These are phyloP conservation scores for Solanum okadae DNA, from an alignment of 257 asterid genomes.

Conservation along the genomic window DNA sequence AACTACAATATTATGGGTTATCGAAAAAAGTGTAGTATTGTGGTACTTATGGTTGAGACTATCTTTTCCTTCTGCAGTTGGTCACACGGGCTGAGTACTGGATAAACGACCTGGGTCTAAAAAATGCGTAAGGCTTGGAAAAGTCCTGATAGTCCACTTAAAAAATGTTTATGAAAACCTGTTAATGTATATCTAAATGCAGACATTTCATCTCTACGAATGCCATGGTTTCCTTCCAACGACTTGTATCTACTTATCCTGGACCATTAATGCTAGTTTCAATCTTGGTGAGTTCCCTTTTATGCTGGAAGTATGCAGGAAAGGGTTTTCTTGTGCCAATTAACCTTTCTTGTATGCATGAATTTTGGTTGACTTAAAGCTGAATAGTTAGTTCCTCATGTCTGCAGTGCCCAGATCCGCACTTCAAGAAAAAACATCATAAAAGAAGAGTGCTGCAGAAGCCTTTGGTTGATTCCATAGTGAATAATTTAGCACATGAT, in stretches of 20 bases:
- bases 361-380: background rate
- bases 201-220: conserved; percentile 79
- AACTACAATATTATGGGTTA: background rate
- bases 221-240: conserved; percentile 73
- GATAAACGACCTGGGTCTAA: conserved; percentile 57
- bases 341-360: background rate
- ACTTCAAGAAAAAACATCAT: conserved; percentile 81
- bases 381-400: conserved; percentile 1
- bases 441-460: conserved; percentile 91
- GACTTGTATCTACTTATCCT: conserved; percentile 69
- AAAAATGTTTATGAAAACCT: conserved; percentile 3
- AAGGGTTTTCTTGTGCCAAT: background rate
- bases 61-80: conserved; percentile 44
- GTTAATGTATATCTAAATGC: conserved; percentile 23
- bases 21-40: background rate
- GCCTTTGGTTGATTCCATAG: conserved; percentile 74
- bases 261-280: conserved; percentile 81
- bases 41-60: conserved; percentile 1
- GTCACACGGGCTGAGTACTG: conserved; percentile 79
- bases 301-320: conserved; percentile 2
- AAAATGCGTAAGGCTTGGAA: conserved; percentile 56
- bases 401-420: conserved; percentile 95
- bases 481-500: conserved; percentile 43
- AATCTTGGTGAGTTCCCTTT: conserved; percentile 56
- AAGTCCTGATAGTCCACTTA: conserved; percentile 8